Evolutionary conservation across 2,329 filamentous ascomycete species (phyloP).

Genomic region (Botrytis cinerea): DNA sequence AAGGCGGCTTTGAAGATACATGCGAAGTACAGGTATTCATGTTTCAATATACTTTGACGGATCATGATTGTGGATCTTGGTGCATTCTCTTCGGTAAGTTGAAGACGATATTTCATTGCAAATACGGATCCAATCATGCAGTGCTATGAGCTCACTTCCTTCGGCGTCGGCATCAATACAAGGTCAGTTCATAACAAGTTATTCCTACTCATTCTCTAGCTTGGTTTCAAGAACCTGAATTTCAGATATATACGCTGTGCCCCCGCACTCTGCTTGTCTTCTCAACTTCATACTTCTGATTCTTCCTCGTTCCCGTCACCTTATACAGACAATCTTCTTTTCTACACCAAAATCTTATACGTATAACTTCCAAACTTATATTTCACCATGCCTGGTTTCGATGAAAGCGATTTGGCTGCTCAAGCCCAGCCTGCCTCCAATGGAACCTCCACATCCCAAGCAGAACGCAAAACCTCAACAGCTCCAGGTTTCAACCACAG

Average conservation of each 20-base stretch:
- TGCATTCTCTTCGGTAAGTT: conserved; percentile 3
- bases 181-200: conserved; percentile 19
- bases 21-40: conserved; percentile 9
- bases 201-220: conserved; percentile 36
- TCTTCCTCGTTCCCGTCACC: not conserved
- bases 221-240: conserved; percentile 30
- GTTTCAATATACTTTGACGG: conserved; percentile 30
- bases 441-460: conserved; percentile 29
- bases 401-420: conserved; percentile 56
- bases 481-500: conserved; percentile 20
- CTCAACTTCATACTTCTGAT: conserved; percentile 4
- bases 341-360: not conserved
- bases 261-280: not conserved
- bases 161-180: conserved; percentile 14
- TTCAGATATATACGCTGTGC: conserved; percentile 37
- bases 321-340: not conserved
- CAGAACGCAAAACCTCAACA: conserved; percentile 32
- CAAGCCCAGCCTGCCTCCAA: conserved; percentile 37
- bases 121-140: conserved; percentile 17
- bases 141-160: conserved; percentile 18
- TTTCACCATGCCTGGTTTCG: conserved; percentile 59
- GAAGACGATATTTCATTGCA: conserved; percentile 17
- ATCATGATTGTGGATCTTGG: conserved; percentile 14
- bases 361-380: not conserved
- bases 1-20: conserved; percentile 29